Percentiles rank a stretch among this genome's conserved stretches.
phyloP scores from a whole-genome alignment of 2,329 filamentous ascomycete genomes.

The Xylariaceae sp. region DNA sequence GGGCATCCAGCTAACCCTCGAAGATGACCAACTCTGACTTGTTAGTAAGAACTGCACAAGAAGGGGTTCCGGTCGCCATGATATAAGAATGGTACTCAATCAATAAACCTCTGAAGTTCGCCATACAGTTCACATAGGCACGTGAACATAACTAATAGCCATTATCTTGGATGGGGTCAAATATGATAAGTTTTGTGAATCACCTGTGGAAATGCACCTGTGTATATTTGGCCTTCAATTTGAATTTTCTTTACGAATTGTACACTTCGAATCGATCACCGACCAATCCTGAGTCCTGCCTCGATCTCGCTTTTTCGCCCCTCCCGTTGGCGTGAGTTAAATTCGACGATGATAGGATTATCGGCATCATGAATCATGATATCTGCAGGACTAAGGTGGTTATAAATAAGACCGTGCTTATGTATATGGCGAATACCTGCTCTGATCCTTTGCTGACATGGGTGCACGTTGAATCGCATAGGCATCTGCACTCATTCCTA shows the following conservation, averaged over 20 bases:
- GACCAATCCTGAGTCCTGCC: constrained; percentile 7
- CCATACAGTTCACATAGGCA: no score
- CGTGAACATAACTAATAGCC: no score
- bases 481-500: background rate
- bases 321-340: constrained; percentile 10
- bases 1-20: no score
- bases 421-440: constrained; percentile 8
- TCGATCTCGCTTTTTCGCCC: constrained; percentile 4
- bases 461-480: constrained; percentile 1
- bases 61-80: no score
- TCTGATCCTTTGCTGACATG: constrained; percentile 3
- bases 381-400: constrained; percentile 10
- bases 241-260: constrained; percentile 1
- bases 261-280: background rate
- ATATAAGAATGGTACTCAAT: no score
- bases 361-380: constrained; percentile 13
- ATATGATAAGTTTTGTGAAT: no score
- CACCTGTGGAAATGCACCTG: no score
- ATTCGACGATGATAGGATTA: constrained; percentile 12
- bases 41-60: no score
- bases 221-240: no score
- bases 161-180: no score
- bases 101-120: no score
- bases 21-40: no score
- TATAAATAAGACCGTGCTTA: constrained; percentile 4